Percentiles rank a stretch among this genome's conserved stretches.
Evolutionary conservation across 345 rosid species (phyloP).

Genomic region (Citrus inodora): DNA sequence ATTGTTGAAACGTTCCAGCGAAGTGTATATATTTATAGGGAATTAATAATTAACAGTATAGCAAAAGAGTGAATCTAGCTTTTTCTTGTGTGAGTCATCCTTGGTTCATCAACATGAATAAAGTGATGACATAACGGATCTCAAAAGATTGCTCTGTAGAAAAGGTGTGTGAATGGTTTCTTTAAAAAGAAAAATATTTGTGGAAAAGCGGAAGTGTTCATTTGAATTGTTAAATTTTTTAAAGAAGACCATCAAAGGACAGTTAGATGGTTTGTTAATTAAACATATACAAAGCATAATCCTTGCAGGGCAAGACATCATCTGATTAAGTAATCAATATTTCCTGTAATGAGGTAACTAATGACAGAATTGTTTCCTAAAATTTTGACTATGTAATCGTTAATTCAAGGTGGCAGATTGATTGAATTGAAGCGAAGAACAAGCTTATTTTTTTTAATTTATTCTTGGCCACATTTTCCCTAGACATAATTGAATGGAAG

Average conservation of each 20-base stretch:
- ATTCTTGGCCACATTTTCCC: neutral
- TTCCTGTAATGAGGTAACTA: too few species aligned
- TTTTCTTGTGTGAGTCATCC: conserved; percentile 33
- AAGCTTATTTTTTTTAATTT: too few species aligned
- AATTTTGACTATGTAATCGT: too few species aligned
- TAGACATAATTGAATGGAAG: neutral
- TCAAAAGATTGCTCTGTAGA: neutral
- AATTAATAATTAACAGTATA: neutral
- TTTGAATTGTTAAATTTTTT: neutral
- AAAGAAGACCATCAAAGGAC: neutral
- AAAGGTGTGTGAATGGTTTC: neutral
- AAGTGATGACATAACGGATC: conserved; percentile 6
- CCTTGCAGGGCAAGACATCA: neutral
- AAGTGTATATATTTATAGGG: neutral
- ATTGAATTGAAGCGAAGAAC: too few species aligned
- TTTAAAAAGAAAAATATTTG: conserved; percentile 13
- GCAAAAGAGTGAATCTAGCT: conserved; percentile 14
- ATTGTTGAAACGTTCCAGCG: neutral
- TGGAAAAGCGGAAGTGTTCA: neutral
- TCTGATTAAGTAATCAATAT: neutral
- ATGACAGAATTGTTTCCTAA: too few species aligned
- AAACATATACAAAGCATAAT: neutral
- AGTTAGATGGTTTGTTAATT: neutral
- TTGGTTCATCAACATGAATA: conserved; percentile 19
- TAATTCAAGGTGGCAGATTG: neutral